Conservation (phyloP, 192 early-diverging fungal species). For the Geranomyces michiganensis region DNA sequence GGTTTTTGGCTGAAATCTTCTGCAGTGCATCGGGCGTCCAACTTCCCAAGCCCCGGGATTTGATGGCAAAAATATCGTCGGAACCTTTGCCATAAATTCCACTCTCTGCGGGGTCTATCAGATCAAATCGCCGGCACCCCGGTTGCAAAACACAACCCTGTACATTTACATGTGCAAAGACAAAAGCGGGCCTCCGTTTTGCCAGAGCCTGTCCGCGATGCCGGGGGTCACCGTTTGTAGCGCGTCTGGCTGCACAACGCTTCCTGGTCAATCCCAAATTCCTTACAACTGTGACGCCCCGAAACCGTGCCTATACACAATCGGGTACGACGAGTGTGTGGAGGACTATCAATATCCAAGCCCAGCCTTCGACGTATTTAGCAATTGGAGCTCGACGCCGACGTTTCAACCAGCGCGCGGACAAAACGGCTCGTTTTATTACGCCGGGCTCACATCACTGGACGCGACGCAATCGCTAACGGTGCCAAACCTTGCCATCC, state of each 20-base stretch:
- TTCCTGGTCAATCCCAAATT: too few relatives aligned
- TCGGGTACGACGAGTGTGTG: conserved; percentile 1
- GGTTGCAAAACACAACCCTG: too few relatives aligned
- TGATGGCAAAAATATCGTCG: not conserved
- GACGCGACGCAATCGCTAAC: not conserved
- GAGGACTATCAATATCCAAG: not conserved
- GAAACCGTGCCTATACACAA: not conserved
- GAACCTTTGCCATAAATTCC: conserved; percentile 3
- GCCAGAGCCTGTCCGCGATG: too few relatives aligned
- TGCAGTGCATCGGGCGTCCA: not conserved
- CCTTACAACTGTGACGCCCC: too few relatives aligned
- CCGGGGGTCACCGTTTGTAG: too few relatives aligned
- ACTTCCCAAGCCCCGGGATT: not conserved
- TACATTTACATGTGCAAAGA: too few relatives aligned
- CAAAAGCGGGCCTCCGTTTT: too few relatives aligned
- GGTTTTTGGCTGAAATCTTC: too few relatives aligned
- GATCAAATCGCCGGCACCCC: too few relatives aligned
- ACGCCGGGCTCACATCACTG: not conserved
- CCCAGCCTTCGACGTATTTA: not conserved
- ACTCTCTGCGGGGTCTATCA: not conserved
- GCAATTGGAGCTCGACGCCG: not conserved
- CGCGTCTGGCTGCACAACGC: too few relatives aligned
- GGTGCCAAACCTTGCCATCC: not conserved
- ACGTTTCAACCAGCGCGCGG: not conserved
- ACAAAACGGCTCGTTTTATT: not conserved